Percentiles rank a stretch among this genome's conserved stretches.
Evolutionary conservation across 1,284 basidiomycete species (phyloP).

Genomic region (Inonotus obliquus): DNA sequence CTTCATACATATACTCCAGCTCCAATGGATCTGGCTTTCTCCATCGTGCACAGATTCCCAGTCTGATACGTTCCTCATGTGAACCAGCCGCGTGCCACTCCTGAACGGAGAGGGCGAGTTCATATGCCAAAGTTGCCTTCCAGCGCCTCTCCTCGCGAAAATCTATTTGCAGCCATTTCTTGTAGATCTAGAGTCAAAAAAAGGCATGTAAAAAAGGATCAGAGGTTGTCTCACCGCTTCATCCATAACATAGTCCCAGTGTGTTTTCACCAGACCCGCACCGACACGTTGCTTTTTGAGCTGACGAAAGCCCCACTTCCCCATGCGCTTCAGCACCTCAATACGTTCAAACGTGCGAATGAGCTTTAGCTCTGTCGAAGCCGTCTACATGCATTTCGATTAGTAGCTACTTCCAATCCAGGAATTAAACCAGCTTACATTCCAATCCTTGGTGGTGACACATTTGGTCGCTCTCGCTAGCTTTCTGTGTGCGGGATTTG

Average conservation of each 20-base stretch:
- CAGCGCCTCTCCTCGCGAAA: slow-evolving; percentile 92
- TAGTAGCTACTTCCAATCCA: not conserved
- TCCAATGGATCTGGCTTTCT: slow-evolving; percentile 38
- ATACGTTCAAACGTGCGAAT: slow-evolving; percentile 82
- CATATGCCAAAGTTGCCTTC: slow-evolving; percentile 86
- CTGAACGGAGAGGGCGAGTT: slow-evolving; percentile 78
- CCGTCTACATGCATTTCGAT: slow-evolving; percentile 45
- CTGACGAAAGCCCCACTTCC: slow-evolving; percentile 91
- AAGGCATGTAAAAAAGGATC: not conserved
- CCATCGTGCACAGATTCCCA: slow-evolving; percentile 72
- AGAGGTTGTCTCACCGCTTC: slow-evolving; percentile 73
- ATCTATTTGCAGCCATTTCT: slow-evolving; percentile 97
- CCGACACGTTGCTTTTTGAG: slow-evolving; percentile 89
- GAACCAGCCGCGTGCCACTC: slow-evolving; percentile 82
- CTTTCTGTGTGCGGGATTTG: slow-evolving; percentile 70
- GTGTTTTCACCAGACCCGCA: slow-evolving; percentile 77
- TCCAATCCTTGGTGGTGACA: slow-evolving; percentile 74
- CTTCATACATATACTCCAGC: slow-evolving; percentile 1
- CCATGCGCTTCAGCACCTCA: slow-evolving; percentile 77
- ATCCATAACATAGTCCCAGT: slow-evolving; percentile 95
- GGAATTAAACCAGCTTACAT: slow-evolving; percentile 41
- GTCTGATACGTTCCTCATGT: slow-evolving; percentile 56
- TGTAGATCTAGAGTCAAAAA: slow-evolving; percentile 5
- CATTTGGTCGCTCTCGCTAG: slow-evolving; percentile 69
- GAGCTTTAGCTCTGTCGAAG: slow-evolving; percentile 70